Percentiles rank a stretch among this genome's conserved stretches.
Conservation (phyloP, 2,329 filamentous ascomycete species). For the Aureobasidium sp. region DNA sequence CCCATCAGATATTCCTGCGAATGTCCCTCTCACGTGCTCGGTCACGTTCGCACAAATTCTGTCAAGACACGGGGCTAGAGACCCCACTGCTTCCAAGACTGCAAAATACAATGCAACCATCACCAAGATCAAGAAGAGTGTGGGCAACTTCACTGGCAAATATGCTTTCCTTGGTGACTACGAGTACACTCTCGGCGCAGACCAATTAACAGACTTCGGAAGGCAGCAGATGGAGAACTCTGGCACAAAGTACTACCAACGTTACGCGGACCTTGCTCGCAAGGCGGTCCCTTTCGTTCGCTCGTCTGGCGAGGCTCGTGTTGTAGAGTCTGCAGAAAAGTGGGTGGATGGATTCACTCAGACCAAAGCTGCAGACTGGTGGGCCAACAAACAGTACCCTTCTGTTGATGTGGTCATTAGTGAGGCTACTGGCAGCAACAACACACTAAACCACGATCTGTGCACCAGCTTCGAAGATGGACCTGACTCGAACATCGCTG, state of each 20-base stretch:
- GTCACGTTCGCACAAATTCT: slow-evolving; percentile 76
- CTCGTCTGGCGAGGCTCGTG: slow-evolving; percentile 61
- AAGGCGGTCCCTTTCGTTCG: slow-evolving; percentile 61
- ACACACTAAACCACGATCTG: slow-evolving; percentile 68
- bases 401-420: slow-evolving; percentile 60
- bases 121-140: slow-evolving; percentile 54
- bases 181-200: slow-evolving; percentile 61
- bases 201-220: slow-evolving; percentile 63
- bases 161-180: slow-evolving; percentile 68
- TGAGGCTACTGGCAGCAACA: slow-evolving; percentile 63
- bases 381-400: slow-evolving; percentile 40
- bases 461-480: slow-evolving; percentile 66
- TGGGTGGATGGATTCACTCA: slow-evolving; percentile 69
- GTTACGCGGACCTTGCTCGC: slow-evolving; percentile 59
- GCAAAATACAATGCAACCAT: slow-evolving; percentile 57
- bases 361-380: slow-evolving; percentile 41
- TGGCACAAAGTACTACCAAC: slow-evolving; percentile 66
- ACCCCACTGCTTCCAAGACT: slow-evolving; percentile 66
- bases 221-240: slow-evolving; percentile 65
- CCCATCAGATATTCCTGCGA: slow-evolving; percentile 55
- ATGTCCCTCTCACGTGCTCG: slow-evolving; percentile 60
- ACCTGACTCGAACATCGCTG: slow-evolving; percentile 42
- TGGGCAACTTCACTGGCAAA: slow-evolving; percentile 36
- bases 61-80: slow-evolving; percentile 77
- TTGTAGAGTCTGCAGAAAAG: slow-evolving; percentile 66